Evolutionary conservation across 2,329 filamentous ascomycete species (phyloP), one percentile per base, ranked within the genome.

Genomic region (Penicillium sp.): DNA sequence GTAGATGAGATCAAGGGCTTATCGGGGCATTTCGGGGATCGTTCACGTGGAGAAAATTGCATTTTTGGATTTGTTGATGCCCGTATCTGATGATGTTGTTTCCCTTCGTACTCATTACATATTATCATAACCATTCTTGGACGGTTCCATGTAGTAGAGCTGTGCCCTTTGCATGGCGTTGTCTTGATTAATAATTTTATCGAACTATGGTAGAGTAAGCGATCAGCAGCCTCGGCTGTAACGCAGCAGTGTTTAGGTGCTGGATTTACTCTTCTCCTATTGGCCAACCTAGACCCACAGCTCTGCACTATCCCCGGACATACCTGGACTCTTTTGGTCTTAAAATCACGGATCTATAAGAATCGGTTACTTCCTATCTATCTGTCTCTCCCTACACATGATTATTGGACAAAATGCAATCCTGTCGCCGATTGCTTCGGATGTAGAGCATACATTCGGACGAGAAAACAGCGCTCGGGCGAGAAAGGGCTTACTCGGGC

Each of bases 401-500:
- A 39, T 39, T 19, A 19, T 39, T 19, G n/a, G 6, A 39, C 16
- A 19, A 39, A 10, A 39, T 4, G n/a, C 33, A 37, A n/a, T 13
- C n/a, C 35, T 39, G 35, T 39, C 5, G 35, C n/a, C 10, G 35
- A 19, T 16, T 4, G 11, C 9, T 42, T 54, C 23, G 37, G 27
- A 23, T 19, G 16, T 43, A 27, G 9, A 26, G 13, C 19, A 21
- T 27, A n/a, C 1, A 55, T 48, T 62, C 60, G 60, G 60, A 58
- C 54, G 60, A 62, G 57, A 62, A 53, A 37, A 14, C 19, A 6
- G 4, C 21, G 39, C 35, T 62, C 59, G 59, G 59, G 59, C 59
- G 59, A 62, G 59, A 62, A 57, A 57, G 35, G 33, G 2, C 16
- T 7, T 25, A 35, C 60, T 60, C 60, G 60, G 60, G 55, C 60